Base-by-base conservation (phyloP, 345 rosid species). In the Citrus reticulata region DNA sequence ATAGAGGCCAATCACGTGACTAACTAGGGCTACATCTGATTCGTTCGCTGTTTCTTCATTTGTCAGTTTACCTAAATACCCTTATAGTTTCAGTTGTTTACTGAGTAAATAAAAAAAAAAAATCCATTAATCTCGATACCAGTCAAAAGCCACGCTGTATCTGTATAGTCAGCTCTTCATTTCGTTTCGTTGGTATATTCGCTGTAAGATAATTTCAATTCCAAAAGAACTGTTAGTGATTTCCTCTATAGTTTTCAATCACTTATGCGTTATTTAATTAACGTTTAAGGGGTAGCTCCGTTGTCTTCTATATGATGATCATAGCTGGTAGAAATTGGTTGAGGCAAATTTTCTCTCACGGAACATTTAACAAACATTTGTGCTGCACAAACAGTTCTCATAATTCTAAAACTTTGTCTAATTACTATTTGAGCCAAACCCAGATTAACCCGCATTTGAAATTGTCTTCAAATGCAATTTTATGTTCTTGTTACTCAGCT, bases 401-500 rank as follows among this genome's bases (percentile, higher is more conserved):
- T 64, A 25, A 62, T 11, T 37, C 37, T 42, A 7, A 46, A 69
- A 14, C 27, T 69, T 69, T 69, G 7, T 42, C 73, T 29, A 30
- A 54, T 16, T 79, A 39, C 11, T 46, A 60, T 80, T 16, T 49
- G 19, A 20, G 32, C 63, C 37, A 25, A 67, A 49, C 49, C 58
- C 78, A 24, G 54, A 25, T 60, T 37, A 25, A 74, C 60, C 20
- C 42, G 34, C 60, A 22, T 7, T 29, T 57, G 8, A 58, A 59
- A 30, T 40, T 34, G 0, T 66, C 32, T 40, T 64, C 29, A 13
- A 40, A 51, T 51, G 34, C 71, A 46, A 74, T 19, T 70, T 42
- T 67, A 19, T 75, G 66, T 81, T 79, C 73, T 14, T 80, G 68
- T 58, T 88, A 87, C 85, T 90, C 98, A 29, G 88, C 91, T 11